Base-by-base conservation (phyloP, 805 yeast genomes). In the Schwanniomyces vanrijiae region DNA sequence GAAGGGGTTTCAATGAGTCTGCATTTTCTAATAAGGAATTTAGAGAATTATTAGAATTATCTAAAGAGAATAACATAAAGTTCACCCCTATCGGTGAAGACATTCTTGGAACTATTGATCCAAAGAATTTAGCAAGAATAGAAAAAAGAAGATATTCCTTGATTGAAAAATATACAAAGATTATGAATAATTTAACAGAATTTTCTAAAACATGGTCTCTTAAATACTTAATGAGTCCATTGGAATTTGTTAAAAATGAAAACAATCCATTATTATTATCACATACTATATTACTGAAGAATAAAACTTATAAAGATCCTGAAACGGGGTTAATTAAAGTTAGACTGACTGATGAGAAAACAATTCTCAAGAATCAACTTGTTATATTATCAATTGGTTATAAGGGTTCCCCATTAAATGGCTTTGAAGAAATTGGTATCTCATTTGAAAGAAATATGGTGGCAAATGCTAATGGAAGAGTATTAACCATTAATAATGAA, bases 21-120 rank as follows among this genome's bases (percentile, higher is more conserved):
- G 94, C 96, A 21, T 94, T 91, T 63, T 86, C 97, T 3, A 92
- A 88, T 55, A 92, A 90, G 61, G 99, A 94, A 64, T 76, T 92
- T 20, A 77, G 97, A 60, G 98, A 94, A 60, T 68, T 92, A 31
- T 70, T 91, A 59, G 86, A 83, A 44, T 64, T 90, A 46, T 66
- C 68, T 4, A 55, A 71, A 25, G 68, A 69, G 34, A 82, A 83
- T 0, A 65, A 61, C 10, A 79, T 86, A 46, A 60, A 71, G 40
- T 76, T 78, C 7, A 44, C 48, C 5, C 74, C 74, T 6, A 49
- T 72, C 9, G 71, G 72, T 0, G 67, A 69, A n/a, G 55, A 64
- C 4, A 16, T 59, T 4, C 52, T 74, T 40, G 58, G 54, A 9
- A 54, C 59, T 40, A 55, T 71, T 33, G 60, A 61, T 28, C 25